Base-by-base conservation (phyloP, 257 asterid genomes). In the Gynochthodes officinalis region DNA sequence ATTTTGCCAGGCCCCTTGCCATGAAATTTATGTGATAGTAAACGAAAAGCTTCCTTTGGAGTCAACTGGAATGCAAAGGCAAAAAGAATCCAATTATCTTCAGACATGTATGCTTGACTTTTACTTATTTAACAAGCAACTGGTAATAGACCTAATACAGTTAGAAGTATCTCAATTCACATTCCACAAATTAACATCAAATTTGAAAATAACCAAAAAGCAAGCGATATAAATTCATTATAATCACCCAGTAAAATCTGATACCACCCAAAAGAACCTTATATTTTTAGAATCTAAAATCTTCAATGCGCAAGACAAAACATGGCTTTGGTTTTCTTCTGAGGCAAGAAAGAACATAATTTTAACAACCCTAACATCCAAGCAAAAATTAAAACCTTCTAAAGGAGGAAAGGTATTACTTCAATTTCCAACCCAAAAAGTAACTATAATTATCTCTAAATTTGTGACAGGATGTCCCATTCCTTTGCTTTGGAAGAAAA, bases 1-100 rank as follows among this genome's bases (percentile, higher is more conserved):
- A 81, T 88, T 84, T 95, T 95, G 66, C 98, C 98, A 53, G 98
- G 99, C 13, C 92, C 98, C 79, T 95, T 95, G n/a, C 98, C 99
- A 25, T 95, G 99, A 79, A 95, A 95, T 82, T 84, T 95, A 81
- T 95, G 98, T 42, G 98, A 95, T 76, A 95, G 79, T 82, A 79
- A 79, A 71, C 98, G 90, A 76, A 89, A 95, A 55, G 93, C 91
- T 85, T 95, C 99, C 82, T 92, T 95, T 60, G 96, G 99, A 40
- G 99, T 92, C 85, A 95, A 74, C 99, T 91, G 93, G 80, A 37
- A 64, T 18, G 78, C 46, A 71, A 43, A 75, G 72, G 57, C 49
- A 64, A 73, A 2, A 11, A 74, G n/a, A 64, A 30, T 49, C 32
- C 15, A 75, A 48, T 78, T 66, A 59, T 54, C 18, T 27, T 28